phyloP scores from a whole-genome alignment of 1,139 yeast genomes.

The Saccharomyces hybrid region DNA sequence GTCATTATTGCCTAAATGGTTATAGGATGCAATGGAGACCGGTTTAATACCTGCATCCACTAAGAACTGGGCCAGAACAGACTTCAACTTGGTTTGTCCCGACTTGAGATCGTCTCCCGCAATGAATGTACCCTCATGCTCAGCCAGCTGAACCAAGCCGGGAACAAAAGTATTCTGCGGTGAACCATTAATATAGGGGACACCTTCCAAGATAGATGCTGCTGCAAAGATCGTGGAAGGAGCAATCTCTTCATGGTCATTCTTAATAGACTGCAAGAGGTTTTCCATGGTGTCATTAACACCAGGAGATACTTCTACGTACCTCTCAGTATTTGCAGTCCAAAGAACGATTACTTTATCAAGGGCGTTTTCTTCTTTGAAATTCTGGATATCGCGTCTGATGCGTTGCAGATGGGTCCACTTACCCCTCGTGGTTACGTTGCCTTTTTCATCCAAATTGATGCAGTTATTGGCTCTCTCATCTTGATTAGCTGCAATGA shows the following conservation, averaged over 20 bases:
- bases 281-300: slow-evolving; percentile 87
- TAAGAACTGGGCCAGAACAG: slow-evolving; percentile 89
- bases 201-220: slow-evolving; percentile 80
- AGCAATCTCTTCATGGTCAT: slow-evolving; percentile 74
- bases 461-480: slow-evolving; percentile 86
- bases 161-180: slow-evolving; percentile 98
- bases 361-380: slow-evolving; percentile 63
- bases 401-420: slow-evolving; percentile 88
- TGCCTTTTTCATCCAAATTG: slow-evolving; percentile 47
- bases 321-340: slow-evolving; percentile 98
- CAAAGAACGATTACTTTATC: slow-evolving; percentile 88
- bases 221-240: slow-evolving; percentile 92
- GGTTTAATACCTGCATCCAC: slow-evolving; percentile 98
- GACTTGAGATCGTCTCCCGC: slow-evolving; percentile 98
- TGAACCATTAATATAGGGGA: slow-evolving; percentile 91
- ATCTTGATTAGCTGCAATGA: slow-evolving; percentile 90
- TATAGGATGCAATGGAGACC: slow-evolving; percentile 86
- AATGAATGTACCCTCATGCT: slow-evolving; percentile 64
- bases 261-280: slow-evolving; percentile 64
- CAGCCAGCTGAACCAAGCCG: slow-evolving; percentile 87
- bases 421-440: slow-evolving; percentile 52
- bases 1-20: slow-evolving; percentile 94
- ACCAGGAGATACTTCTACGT: slow-evolving; percentile 67
- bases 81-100: slow-evolving; percentile 93
- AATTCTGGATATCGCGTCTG: slow-evolving; percentile 74